A percentile compares a stretch with the other conserved stretches of the same genome.
Evolutionary conservation across 345 rosid species (phyloP).

Genomic region (Eucalyptus sp.): DNA sequence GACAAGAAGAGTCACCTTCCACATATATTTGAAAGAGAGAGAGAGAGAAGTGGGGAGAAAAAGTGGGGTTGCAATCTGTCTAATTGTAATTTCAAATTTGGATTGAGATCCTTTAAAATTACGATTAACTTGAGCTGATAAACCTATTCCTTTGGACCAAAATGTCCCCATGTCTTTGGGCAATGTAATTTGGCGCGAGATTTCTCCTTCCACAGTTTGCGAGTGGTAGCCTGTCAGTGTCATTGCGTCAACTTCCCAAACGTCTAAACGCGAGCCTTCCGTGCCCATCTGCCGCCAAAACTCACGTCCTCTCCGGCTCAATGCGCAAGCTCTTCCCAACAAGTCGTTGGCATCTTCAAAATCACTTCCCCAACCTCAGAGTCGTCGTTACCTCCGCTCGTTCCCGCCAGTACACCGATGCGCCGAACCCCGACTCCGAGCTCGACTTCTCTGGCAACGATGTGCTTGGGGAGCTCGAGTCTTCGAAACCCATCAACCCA

Average conservation of each 20-base stretch:
- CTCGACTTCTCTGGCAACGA: neutral
- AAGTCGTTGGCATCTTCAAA: neutral
- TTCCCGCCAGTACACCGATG: constrained; percentile 9
- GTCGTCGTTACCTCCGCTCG: constrained; percentile 2
- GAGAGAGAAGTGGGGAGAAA: neutral
- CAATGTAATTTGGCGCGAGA: neutral
- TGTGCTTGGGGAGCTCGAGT: constrained; percentile 7
- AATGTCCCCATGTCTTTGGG: neutral
- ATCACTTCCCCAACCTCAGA: neutral
- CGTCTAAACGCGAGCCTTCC: neutral
- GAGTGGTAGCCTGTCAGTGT: neutral
- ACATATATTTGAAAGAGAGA: too few relatives aligned
- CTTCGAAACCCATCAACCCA: constrained; percentile 8
- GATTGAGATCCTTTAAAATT: too few relatives aligned
- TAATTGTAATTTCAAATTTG: too few relatives aligned
- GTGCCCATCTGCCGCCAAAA: neutral
- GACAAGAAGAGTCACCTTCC: too few relatives aligned
- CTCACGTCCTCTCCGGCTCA: neutral
- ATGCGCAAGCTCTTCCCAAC: constrained; percentile 21
- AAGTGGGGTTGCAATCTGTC: too few relatives aligned
- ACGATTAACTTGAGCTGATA: too few relatives aligned
- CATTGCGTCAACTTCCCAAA: neutral
- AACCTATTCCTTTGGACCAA: too few relatives aligned
- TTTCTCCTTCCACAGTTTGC: neutral
- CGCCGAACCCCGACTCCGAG: neutral